Evolutionary conservation across 2,329 filamentous ascomycete genomes (phyloP), one percentile per base, ranked within the genome.

Genomic region (Diaporthe ilicicola): DNA sequence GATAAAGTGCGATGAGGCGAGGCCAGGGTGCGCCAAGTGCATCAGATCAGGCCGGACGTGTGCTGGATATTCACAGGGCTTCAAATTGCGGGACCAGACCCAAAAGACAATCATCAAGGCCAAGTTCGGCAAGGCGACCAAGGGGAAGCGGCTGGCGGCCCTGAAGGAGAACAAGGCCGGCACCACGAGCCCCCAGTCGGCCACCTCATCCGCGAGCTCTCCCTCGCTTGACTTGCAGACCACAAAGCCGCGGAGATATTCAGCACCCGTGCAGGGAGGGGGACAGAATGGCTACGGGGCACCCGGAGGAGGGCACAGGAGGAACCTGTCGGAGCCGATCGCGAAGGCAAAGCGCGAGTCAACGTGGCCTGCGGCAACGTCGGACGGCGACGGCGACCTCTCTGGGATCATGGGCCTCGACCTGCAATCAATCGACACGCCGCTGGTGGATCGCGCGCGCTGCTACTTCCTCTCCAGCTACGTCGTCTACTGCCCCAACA

Each of bases 21-120:
- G 64, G 64, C 72, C 72, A 44, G 59, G 53, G 12, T 74, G 72
- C 56, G 62, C 69, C 46, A 71, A 67, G 54, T 74, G 71, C 71
- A 37, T 56, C 34, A 64, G 64, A 50, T 67, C 59, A 19, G 61
- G 68, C 2, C 32, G 59, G 39, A 67, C 59, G 22, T 73, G 72
- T 19, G 56, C 67, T 13, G 67, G 67, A 17, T 69, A 69, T 19
- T 69, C 67, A 9, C 55, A 69, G 13, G 67, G 67, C 12, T 51
- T 69, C 19, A 69, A 64, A 29, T 22, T 69, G 13, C 67, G 67
- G 4, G 67, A 69, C 15, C 67, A 69, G 37, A 69, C 67, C 7
- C 67, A 69, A 27, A 69, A 69, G 55, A 69, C 67, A 50, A 69
- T 69, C 5, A 42, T 55, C n/a, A 69, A 69, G 37, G 67, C 67